Percentiles rank a stretch among this genome's conserved stretches.
These are phyloP conservation scores for Xylaria sp. DNA, from an alignment of 2,329 filamentous ascomycete genomes.

Conservation along the genomic window DNA sequence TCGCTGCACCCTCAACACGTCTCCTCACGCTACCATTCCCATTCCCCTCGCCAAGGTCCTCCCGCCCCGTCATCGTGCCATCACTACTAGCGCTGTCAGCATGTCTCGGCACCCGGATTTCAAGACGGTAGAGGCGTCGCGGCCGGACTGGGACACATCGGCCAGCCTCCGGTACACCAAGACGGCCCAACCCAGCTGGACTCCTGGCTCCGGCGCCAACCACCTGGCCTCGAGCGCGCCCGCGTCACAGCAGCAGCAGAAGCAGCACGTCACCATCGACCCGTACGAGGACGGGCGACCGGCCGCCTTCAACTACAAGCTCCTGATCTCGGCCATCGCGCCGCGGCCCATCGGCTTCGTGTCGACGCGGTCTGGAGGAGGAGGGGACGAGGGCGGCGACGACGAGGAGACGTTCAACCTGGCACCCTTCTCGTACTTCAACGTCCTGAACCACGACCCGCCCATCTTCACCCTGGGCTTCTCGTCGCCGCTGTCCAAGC, in stretches of 20 bases:
- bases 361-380: slow-evolving; percentile 57
- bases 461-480: slow-evolving; percentile 78
- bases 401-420: slow-evolving; percentile 73
- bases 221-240: slow-evolving; percentile 46
- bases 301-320: slow-evolving; percentile 84
- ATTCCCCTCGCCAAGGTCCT: not conserved
- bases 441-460: slow-evolving; percentile 85
- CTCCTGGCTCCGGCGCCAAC: slow-evolving; percentile 73
- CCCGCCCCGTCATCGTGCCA: slow-evolving; percentile 3
- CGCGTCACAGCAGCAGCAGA: slow-evolving; percentile 48
- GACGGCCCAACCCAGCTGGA: slow-evolving; percentile 73
- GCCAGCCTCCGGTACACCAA: slow-evolving; percentile 67
- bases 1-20: slow-evolving; percentile 9
- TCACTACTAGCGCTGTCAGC: slow-evolving; percentile 12
- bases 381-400: not conserved
- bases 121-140: slow-evolving; percentile 73
- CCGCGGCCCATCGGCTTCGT: slow-evolving; percentile 82
- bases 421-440: slow-evolving; percentile 88
- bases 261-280: slow-evolving; percentile 77
- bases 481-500: slow-evolving; percentile 55
- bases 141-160: slow-evolving; percentile 67
- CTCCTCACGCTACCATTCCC: not conserved
- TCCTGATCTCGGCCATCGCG: slow-evolving; percentile 83
- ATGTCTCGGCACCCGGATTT: slow-evolving; percentile 75
- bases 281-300: slow-evolving; percentile 78